Evolutionary conservation across 2,329 filamentous ascomycete species (phyloP), one percentile per base, ranked within the genome.

Genomic region (Endothia cerciana): DNA sequence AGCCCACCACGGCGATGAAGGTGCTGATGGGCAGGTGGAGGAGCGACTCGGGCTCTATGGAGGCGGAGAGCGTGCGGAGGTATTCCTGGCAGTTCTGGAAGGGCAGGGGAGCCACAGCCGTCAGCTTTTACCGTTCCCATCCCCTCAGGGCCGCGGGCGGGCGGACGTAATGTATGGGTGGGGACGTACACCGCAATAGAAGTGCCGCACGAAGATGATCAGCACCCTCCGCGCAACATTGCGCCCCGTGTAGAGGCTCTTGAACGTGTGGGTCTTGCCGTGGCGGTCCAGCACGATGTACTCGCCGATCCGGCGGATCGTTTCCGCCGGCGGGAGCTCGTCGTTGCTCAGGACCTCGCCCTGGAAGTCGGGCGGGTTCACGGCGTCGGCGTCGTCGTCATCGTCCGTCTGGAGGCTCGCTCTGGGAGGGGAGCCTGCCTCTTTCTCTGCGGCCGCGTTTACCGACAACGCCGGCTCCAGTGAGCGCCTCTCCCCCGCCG

Each of bases 201-300:
- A 94, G 78, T 93, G 91, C 55, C 91, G 85, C 65, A 94, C 83
- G 74, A 94, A 93, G 70, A 93, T 86, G 51, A 93, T 77, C 40
- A 94, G 81, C 36, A 91, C 86, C 2, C 87, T 80, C 22, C 82
- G 79, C 15, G 84, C 80, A 2, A 81, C 80, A 63, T 85, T 84
- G 57, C 75, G 80, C 4, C 86, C 85, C 41, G 80, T 82, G 74
- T 89, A 89, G 36, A 91, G 77, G 70, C 83, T 87, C 75, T 85
- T 85, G 76, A 92, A 92, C 0, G 84, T 79, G 53, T 83, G 83
- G 17, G 83, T 77, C 64, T 85, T 87, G 64, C 88, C 87, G 65
- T 88, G 76, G 45, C 80, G 80, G 75, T 91, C 89, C 53, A 90
- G 82, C 17, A 93, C 81, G 0, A 82, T 77, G 73, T 85, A 84